Conservation (phyloP, 108 stramenopile species). For the Conticribra guillardii region DNA sequence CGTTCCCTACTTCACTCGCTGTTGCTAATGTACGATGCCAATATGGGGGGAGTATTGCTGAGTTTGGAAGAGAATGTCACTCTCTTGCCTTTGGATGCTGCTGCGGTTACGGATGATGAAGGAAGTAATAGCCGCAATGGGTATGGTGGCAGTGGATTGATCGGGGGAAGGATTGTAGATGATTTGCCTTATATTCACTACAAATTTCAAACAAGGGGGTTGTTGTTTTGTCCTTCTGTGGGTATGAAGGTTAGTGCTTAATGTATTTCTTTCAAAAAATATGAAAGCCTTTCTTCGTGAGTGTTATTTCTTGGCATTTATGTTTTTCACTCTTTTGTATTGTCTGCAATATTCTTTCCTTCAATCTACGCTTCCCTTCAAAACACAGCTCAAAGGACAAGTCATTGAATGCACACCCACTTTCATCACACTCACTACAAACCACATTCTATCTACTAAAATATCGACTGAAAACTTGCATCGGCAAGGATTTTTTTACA, state of each 20-base stretch:
- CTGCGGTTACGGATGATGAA: not conserved
- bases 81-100: conserved; percentile 27
- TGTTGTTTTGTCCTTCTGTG: conserved; percentile 47
- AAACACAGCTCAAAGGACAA: conserved; percentile 45
- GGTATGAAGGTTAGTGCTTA: conserved; percentile 40
- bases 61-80: conserved; percentile 40
- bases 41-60: conserved; percentile 43
- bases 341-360: too few species aligned
- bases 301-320: not conserved
- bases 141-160: conserved; percentile 1
- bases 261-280: not conserved
- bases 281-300: not conserved
- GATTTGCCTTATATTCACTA: conserved; percentile 52
- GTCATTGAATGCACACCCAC: conserved; percentile 50
- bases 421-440: conserved; percentile 44
- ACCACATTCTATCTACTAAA: conserved; percentile 51
- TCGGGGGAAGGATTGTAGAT: conserved; percentile 48
- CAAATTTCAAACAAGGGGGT: conserved; percentile 36
- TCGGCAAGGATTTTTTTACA: conserved; percentile 46
- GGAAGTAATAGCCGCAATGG: not conserved
- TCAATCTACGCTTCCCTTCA: too few species aligned
- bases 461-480: conserved; percentile 49
- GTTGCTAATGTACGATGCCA: conserved; percentile 47
- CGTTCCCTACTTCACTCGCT: conserved; percentile 36
- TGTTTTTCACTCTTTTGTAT: too few species aligned